A percentile compares a stretch with the other conserved stretches of the same genome.
phyloP scores from a whole-genome alignment of 2,329 filamentous ascomycete species.

The Metarhizium rileyi region DNA sequence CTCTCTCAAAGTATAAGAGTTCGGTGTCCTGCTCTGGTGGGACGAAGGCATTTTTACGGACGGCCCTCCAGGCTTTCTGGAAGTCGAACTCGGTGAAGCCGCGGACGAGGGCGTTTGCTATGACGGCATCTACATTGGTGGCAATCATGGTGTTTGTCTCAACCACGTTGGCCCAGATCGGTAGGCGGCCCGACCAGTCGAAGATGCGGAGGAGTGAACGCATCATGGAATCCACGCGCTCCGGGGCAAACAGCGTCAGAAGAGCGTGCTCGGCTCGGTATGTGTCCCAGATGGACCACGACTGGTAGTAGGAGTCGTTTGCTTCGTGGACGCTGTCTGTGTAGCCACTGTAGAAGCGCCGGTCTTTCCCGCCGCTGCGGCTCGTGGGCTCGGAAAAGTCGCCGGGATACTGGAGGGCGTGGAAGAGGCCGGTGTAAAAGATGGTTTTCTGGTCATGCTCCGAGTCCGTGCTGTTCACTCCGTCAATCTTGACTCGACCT shows the following conservation, averaged over 20 bases:
- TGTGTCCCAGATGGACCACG: slow-evolving; percentile 41
- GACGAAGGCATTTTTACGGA: slow-evolving; percentile 33
- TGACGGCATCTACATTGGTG: slow-evolving; percentile 36
- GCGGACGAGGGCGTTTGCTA: slow-evolving; percentile 34
- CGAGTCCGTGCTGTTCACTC: slow-evolving; percentile 28
- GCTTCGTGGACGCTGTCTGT: slow-evolving; percentile 31
- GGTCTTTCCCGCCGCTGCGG: slow-evolving; percentile 8
- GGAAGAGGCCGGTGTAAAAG: slow-evolving; percentile 36
- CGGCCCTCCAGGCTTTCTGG: slow-evolving; percentile 32
- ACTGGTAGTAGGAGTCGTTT: slow-evolving; percentile 38
- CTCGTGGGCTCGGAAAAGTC: slow-evolving; percentile 35
- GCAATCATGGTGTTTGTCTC: slow-evolving; percentile 43
- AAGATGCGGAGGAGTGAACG: slow-evolving; percentile 34
- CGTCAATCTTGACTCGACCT: slow-evolving; percentile 30
- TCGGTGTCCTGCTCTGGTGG: slow-evolving; percentile 33
- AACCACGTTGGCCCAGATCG: slow-evolving; percentile 39
- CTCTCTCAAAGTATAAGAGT: slow-evolving; percentile 36
- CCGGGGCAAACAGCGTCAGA: slow-evolving; percentile 33
- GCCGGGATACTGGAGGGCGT: slow-evolving; percentile 36
- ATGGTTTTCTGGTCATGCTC: slow-evolving; percentile 33
- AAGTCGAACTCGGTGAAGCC: slow-evolving; percentile 33
- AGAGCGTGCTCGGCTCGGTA: slow-evolving; percentile 37
- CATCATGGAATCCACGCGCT: slow-evolving; percentile 38
- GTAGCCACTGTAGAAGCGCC: slow-evolving; percentile 35
- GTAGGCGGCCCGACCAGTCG: slow-evolving; percentile 34